These are phyloP conservation scores for Zygoascus sp. DNA, from an alignment of 1,139 yeast genomes.

Conservation along the genomic window DNA sequence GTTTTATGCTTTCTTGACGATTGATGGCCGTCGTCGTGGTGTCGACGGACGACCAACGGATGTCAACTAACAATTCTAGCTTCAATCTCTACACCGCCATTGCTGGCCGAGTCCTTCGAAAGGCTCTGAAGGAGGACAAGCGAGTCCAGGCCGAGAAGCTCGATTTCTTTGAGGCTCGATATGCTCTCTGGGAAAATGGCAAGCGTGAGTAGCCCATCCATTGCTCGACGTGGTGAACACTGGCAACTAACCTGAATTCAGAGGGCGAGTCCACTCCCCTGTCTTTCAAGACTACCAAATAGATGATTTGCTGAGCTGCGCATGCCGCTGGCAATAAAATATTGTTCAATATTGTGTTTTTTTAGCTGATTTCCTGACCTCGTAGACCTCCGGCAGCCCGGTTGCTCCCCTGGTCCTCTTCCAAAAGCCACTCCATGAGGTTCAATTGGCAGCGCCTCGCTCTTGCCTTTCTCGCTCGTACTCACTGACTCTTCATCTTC, in stretches of 20 bases:
- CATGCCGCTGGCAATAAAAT: neutral
- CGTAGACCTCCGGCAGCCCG: no score
- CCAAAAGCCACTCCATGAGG: neutral
- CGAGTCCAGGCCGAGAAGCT: slow-evolving; percentile 74
- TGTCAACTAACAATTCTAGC: no score
- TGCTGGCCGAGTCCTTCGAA: slow-evolving; percentile 86
- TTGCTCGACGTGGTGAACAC: no score
- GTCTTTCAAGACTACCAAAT: slow-evolving; percentile 19
- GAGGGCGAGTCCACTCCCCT: slow-evolving; percentile 24
- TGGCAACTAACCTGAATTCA: slow-evolving; percentile 10
- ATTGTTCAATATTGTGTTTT: neutral
- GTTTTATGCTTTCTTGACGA: no score
- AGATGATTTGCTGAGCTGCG: neutral
- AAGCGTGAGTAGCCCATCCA: slow-evolving; percentile 38
- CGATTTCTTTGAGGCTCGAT: slow-evolving; percentile 71
- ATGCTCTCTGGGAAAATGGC: slow-evolving; percentile 71
- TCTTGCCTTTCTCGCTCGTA: no score
- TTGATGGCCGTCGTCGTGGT: neutral
- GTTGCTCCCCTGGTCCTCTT: neutral
- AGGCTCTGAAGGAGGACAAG: slow-evolving; percentile 82
- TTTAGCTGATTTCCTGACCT: neutral
- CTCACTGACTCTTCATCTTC: no score
- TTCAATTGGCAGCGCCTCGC: no score
- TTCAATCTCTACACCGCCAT: slow-evolving; percentile 88
- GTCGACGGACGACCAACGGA: no score